Conservation (phyloP, 177 flowering plant genomes). For the Vitis hybrid region DNA sequence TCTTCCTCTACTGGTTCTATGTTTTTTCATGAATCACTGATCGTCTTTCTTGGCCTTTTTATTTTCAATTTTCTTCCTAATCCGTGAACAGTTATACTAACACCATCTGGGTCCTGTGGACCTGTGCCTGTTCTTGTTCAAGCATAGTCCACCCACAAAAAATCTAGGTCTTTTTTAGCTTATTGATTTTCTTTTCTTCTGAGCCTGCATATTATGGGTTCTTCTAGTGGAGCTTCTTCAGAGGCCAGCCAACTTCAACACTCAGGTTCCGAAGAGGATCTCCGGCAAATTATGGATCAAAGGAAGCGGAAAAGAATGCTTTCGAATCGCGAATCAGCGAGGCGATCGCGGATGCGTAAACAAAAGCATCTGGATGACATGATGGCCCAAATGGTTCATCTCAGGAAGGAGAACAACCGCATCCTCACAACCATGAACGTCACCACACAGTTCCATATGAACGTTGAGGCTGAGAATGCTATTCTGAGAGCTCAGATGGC, state of each 20-base stretch:
- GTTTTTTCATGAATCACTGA: slow-evolving; percentile 34
- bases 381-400: slow-evolving; percentile 22
- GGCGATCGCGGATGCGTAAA: slow-evolving; percentile 46
- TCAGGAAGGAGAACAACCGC: slow-evolving; percentile 30
- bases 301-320: slow-evolving; percentile 50
- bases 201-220: slow-evolving; percentile 19
- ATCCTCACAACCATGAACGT: slow-evolving; percentile 21
- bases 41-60: background rate
- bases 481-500: slow-evolving; percentile 38
- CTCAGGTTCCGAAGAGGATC: slow-evolving; percentile 30
- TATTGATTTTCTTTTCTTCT: background rate
- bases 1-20: slow-evolving; percentile 61
- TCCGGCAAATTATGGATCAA: slow-evolving; percentile 24
- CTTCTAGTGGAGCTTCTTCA: slow-evolving; percentile 29
- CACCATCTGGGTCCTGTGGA: background rate
- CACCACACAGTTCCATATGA: slow-evolving; percentile 32
- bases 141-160: background rate
- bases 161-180: background rate
- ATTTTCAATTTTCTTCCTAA: background rate
- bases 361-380: slow-evolving; percentile 48
- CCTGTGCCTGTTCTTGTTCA: background rate
- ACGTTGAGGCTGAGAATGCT: slow-evolving; percentile 41
- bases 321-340: slow-evolving; percentile 55
- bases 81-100: background rate
- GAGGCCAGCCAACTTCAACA: slow-evolving; percentile 14